phyloP scores from a whole-genome alignment of 78 protist genomes.

The Dictyostelium citrinum region DNA sequence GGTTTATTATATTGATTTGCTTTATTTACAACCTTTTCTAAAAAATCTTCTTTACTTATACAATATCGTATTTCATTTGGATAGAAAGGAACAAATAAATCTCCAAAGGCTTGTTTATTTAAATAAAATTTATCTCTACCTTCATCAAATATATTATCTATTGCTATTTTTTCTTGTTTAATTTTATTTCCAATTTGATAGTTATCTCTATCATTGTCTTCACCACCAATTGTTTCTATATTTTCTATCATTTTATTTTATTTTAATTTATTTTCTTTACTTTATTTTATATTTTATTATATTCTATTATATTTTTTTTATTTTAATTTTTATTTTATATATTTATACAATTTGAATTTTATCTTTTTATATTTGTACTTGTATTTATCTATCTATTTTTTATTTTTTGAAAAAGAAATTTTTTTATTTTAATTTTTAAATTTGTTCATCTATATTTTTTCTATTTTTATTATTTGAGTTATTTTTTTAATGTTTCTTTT shows the following conservation, averaged over 20 bases:
- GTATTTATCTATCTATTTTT: no score
- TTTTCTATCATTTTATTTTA: background rate
- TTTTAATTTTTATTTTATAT: no score
- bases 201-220: background rate
- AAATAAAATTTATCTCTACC: background rate
- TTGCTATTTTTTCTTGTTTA: background rate
- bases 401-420: no score
- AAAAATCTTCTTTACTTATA: background rate
- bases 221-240: background rate
- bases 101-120: background rate
- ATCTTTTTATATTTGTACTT: no score
- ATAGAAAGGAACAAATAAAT: background rate
- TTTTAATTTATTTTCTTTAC: no score
- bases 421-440: no score
- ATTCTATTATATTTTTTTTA: no score
- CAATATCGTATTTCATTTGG: background rate
- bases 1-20: background rate
- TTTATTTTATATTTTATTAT: no score
- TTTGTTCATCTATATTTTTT: no score
- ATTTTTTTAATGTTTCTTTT: no score
- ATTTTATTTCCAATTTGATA: background rate
- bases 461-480: no score
- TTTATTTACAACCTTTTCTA: background rate
- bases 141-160: background rate
- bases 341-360: no score